phyloP scores from a whole-genome alignment of 805 yeast species.

The Candida chauliodis region DNA sequence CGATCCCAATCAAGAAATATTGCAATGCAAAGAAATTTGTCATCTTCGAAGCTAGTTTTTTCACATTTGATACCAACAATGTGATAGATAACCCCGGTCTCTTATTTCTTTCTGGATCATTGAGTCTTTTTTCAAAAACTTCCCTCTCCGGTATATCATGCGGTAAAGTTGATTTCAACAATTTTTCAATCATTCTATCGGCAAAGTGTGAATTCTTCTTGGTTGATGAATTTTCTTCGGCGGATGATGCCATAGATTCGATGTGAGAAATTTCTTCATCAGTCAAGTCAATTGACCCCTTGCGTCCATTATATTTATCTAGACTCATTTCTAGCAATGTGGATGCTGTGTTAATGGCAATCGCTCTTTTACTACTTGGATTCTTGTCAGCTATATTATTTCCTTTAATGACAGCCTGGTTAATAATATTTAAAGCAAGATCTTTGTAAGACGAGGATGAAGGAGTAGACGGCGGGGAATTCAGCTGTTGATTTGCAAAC shows the following conservation, averaged over 20 bases:
- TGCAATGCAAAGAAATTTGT: slow-evolving; percentile 58
- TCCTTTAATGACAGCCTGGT: slow-evolving; percentile 10
- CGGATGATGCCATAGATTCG: slow-evolving; percentile 26
- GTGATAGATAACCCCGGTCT: slow-evolving; percentile 58
- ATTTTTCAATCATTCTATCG: slow-evolving; percentile 53
- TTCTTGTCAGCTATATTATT: slow-evolving; percentile 16
- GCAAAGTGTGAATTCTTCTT: slow-evolving; percentile 43
- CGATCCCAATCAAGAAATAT: slow-evolving; percentile 53
- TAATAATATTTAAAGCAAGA: slow-evolving; percentile 6
- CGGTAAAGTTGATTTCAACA: slow-evolving; percentile 49
- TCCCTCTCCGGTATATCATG: slow-evolving; percentile 47
- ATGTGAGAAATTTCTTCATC: slow-evolving; percentile 26
- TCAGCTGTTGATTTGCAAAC: slow-evolving; percentile 1
- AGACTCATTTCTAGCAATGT: slow-evolving; percentile 30
- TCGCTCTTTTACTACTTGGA: slow-evolving; percentile 24
- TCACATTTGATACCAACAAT: slow-evolving; percentile 53
- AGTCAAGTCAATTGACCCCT: slow-evolving; percentile 12
- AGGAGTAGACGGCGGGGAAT: slow-evolving; percentile 2
- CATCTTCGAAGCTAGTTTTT: slow-evolving; percentile 52
- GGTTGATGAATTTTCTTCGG: slow-evolving; percentile 17
- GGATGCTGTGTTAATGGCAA: slow-evolving; percentile 38
- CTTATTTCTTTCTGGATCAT: slow-evolving; percentile 42
- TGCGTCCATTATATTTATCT: slow-evolving; percentile 19
- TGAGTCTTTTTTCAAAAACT: slow-evolving; percentile 36
- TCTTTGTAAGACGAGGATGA: slow-evolving; percentile 7